Evolutionary conservation across 768 basidiomycete species (phyloP).

Genomic region (Psilocybe subaeruginosa): DNA sequence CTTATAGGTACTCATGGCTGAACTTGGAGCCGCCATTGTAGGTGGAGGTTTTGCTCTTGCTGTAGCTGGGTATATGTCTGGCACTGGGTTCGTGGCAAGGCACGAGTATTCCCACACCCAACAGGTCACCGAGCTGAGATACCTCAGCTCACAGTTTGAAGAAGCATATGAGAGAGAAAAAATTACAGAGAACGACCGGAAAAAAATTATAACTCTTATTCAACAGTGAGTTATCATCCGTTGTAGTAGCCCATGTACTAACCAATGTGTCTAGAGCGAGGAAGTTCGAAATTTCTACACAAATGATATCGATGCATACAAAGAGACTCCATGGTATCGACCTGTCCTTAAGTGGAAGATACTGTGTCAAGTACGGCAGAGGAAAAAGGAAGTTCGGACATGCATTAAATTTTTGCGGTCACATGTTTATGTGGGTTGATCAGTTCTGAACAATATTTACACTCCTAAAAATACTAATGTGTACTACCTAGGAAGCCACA

Average conservation of each 20-base stretch:
- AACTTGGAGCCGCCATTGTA: not conserved
- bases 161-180: not conserved
- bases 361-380: not conserved
- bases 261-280: not conserved
- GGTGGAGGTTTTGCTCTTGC: constrained; percentile 4
- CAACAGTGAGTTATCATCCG: too few species aligned
- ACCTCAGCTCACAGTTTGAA: constrained; percentile 1
- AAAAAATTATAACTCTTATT: not conserved
- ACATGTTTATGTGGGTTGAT: not conserved
- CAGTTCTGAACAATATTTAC: too few species aligned
- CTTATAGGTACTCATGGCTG: not conserved
- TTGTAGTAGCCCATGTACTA: not conserved
- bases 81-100: constrained; percentile 3
- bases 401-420: not conserved
- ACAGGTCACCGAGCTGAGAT: not conserved
- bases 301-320: constrained; percentile 1
- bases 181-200: constrained; percentile 3
- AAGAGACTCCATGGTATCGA: not conserved
- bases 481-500: too few species aligned
- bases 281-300: not conserved
- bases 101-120: constrained; percentile 5
- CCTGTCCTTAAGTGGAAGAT: not conserved
- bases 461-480: too few species aligned
- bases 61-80: not conserved
- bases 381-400: not conserved